A percentile compares a stretch with the other conserved stretches of the same genome.
Conservation (phyloP, 106 monocot species). For the Gastrodia elata region DNA sequence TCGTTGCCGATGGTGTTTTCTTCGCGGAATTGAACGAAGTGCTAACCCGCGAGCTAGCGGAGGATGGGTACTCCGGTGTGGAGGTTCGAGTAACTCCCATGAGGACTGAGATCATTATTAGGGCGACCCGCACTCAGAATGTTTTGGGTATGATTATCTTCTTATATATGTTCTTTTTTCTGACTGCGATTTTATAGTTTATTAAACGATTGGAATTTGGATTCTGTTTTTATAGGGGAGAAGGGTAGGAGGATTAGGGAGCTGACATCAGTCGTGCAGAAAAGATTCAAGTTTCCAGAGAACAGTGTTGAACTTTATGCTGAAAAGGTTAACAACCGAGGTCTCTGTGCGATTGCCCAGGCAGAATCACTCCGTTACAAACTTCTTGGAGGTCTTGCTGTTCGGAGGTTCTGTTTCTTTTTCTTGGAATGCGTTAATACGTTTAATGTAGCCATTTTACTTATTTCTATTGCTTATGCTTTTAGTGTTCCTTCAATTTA, state of each 20-base stretch:
- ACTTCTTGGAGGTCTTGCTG: constrained; percentile 35
- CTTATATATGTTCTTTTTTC: background rate
- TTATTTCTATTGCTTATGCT: too few species aligned
- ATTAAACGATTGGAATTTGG: background rate
- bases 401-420: constrained; percentile 16
- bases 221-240: constrained; percentile 13
- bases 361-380: constrained; percentile 37
- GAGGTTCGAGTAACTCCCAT: constrained; percentile 23
- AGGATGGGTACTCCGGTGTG: constrained; percentile 25
- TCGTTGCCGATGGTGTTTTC: constrained; percentile 24
- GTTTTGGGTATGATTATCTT: constrained; percentile 6
- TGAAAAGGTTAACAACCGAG: constrained; percentile 33
- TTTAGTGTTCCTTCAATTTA: too few species aligned
- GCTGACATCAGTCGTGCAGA: constrained; percentile 34
- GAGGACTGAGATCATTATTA: constrained; percentile 22
- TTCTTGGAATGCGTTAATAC: too few species aligned
- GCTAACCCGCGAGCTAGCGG: constrained; percentile 17
- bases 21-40: constrained; percentile 24
- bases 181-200: too few species aligned
- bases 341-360: constrained; percentile 35
- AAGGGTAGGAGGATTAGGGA: constrained; percentile 34
- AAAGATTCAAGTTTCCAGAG: constrained; percentile 31
- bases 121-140: constrained; percentile 16
- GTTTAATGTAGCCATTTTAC: too few species aligned
- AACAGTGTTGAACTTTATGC: constrained; percentile 35